Evolutionary conservation across 2,329 filamentous ascomycete genomes (phyloP), one percentile per base, ranked within the genome.

Genomic region (Stagonosporopsis tanaceti): DNA sequence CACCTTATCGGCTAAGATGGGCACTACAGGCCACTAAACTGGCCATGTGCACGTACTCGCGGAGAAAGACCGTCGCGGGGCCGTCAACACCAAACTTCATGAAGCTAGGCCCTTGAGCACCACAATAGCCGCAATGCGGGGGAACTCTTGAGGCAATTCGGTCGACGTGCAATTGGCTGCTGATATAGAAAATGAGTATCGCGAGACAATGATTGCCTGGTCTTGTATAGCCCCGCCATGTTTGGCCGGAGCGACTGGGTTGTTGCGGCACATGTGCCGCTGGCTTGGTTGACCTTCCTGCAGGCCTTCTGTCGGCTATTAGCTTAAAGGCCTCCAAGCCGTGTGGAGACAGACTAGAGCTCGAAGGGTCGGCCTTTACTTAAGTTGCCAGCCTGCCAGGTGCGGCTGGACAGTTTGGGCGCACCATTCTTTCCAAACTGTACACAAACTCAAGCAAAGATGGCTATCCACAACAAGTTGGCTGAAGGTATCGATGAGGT

Each of bases 401-500:
- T 32, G 30, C 4, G n/a, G 24, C 28, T 11, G 2, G 11, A 5
- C 3, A n/a, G 24, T 7, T 14, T 28, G 9, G 7, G 20, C 15
- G 9, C 24, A 3, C 25, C 15, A 32, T 12, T n/a, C 11, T 25
- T 9, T 28, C 25, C 27, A 1, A 14, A 39, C 22, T 34, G 17
- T 24, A 48, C 39, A 4, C 45, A 17, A 53, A 20, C 48, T 5
- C 4, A 30, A 11, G 15, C 34, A 51, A 39, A 28, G 3, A 71
- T 71, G 68, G 64, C 62, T 45, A 46, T 77, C n/a, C 72, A 75
- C 48, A 70, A 66, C 28, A 76, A 72, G 47, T 66, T 78, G 17
- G 74, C 75, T 44, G 74, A 78, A 27, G 69, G 69, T 12, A 61
- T 79, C 17, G 55, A 76, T 34, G 80, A 82, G 60, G 80, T 84